Percentiles rank a stretch among this genome's conserved stretches.
Evolutionary conservation across 257 asterid species (phyloP).

Genomic region (Salvia rosmarinus): DNA sequence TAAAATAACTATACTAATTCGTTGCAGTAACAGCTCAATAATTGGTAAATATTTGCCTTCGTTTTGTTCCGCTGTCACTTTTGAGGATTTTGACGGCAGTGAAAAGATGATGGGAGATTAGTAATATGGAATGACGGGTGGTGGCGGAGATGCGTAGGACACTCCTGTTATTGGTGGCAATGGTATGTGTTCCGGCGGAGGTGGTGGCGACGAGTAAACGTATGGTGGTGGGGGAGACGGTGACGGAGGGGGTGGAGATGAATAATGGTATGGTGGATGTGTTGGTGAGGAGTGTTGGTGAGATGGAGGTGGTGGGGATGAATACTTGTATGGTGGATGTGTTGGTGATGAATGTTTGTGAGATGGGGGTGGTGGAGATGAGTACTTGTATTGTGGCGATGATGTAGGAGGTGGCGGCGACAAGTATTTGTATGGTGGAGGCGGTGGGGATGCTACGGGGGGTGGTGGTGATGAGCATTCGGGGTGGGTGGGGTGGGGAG

Average conservation of each 20-base stretch:
- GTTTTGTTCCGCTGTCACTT: slow-evolving; percentile 6
- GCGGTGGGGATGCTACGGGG: slow-evolving; percentile 34
- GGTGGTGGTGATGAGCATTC: slow-evolving; percentile 29
- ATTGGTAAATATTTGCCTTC: slow-evolving; percentile 25
- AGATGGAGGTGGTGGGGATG: slow-evolving; percentile 44
- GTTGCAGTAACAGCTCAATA: slow-evolving; percentile 26
- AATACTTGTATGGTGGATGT: slow-evolving; percentile 36
- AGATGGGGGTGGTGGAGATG: slow-evolving; percentile 38
- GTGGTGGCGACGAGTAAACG: slow-evolving; percentile 46
- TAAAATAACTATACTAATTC: slow-evolving; percentile 36
- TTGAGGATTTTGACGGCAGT: slow-evolving; percentile 25
- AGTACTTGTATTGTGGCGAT: slow-evolving; percentile 26
- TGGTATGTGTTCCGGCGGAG: slow-evolving; percentile 33
- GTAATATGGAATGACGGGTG: slow-evolving; percentile 56
- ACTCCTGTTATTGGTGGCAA: slow-evolving; percentile 53
- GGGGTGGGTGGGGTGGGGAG: slow-evolving; percentile 30
- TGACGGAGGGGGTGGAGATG: slow-evolving; percentile 46
- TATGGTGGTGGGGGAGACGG: slow-evolving; percentile 47
- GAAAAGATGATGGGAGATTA: slow-evolving; percentile 33
- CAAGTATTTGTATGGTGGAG: slow-evolving; percentile 36
- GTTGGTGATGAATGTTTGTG: slow-evolving; percentile 43
- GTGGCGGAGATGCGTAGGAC: slow-evolving; percentile 59
- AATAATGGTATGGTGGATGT: slow-evolving; percentile 24
- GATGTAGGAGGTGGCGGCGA: slow-evolving; percentile 31
- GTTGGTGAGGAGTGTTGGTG: slow-evolving; percentile 18